phyloP scores from a whole-genome alignment of 1,284 basidiomycete genomes.

The Moesziomyces parantarcticus region DNA sequence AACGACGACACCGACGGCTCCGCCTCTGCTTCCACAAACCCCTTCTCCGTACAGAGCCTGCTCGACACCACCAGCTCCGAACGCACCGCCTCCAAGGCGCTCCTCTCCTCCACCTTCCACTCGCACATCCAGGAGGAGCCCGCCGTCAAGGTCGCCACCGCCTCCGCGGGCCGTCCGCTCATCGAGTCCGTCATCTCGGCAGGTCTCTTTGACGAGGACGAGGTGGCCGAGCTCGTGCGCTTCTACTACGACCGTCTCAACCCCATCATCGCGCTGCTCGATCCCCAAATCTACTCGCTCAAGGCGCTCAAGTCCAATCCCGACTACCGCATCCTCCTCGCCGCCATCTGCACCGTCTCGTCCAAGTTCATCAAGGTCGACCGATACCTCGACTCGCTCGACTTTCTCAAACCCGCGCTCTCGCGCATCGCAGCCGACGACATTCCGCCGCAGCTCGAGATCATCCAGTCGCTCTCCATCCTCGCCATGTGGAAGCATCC shows the following conservation, averaged over 20 bases:
- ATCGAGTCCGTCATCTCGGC: slow-evolving; percentile 48
- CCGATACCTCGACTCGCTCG: slow-evolving; percentile 52
- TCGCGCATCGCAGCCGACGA: slow-evolving; percentile 75
- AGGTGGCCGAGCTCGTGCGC: slow-evolving; percentile 35
- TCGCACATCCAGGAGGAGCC: slow-evolving; percentile 46
- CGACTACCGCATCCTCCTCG: slow-evolving; percentile 81
- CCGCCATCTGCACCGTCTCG: slow-evolving; percentile 81
- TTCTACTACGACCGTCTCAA: slow-evolving; percentile 55
- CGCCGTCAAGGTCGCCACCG: slow-evolving; percentile 38
- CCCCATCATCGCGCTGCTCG: slow-evolving; percentile 65
- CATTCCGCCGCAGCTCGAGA: slow-evolving; percentile 79
- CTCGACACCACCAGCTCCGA: slow-evolving; percentile 47
- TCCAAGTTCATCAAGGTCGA: slow-evolving; percentile 84
- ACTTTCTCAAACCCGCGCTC: slow-evolving; percentile 75
- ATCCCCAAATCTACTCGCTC: slow-evolving; percentile 67
- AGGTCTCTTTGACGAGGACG: slow-evolving; percentile 44
- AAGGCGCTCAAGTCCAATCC: slow-evolving; percentile 75
- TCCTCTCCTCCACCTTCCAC: slow-evolving; percentile 46
- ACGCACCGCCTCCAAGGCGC: slow-evolving; percentile 38
- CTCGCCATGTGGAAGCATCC: slow-evolving; percentile 83
- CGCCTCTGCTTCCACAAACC: slow-evolving; percentile 25
- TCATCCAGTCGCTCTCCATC: slow-evolving; percentile 84
- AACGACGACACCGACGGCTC: slow-evolving; percentile 30
- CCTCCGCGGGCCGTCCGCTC: slow-evolving; percentile 31
- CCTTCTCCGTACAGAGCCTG: slow-evolving; percentile 47